Evolutionary conservation across 2,329 filamentous ascomycete genomes (phyloP).

Genomic region (Aspergillus felis): DNA sequence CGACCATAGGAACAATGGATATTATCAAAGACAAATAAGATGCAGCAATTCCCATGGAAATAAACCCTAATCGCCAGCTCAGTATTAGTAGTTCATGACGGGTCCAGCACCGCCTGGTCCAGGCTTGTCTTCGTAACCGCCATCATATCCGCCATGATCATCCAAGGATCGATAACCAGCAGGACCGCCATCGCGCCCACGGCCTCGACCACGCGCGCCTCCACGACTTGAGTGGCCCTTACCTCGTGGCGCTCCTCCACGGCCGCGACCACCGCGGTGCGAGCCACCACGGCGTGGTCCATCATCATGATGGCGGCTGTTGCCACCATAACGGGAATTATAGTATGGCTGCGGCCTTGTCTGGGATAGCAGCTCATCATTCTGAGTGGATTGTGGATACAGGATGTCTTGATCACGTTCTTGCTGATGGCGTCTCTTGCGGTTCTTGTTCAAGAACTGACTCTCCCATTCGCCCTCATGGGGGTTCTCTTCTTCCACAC

Average conservation of each 20-base stretch:
- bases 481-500: slow-evolving; percentile 69
- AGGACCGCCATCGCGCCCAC: slow-evolving; percentile 49
- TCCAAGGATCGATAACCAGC: slow-evolving; percentile 64
- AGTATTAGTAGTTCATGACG: slow-evolving; percentile 38
- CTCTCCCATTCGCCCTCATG: slow-evolving; percentile 62
- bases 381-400: slow-evolving; percentile 22
- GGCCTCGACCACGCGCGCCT: slow-evolving; percentile 43
- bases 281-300: slow-evolving; percentile 36
- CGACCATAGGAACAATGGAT: not conserved
- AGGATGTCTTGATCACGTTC: slow-evolving; percentile 52
- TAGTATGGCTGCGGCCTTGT: slow-evolving; percentile 18
- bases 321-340: slow-evolving; percentile 28
- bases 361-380: slow-evolving; percentile 20
- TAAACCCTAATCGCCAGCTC: not conserved
- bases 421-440: slow-evolving; percentile 57
- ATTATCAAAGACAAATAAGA: not conserved
- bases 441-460: slow-evolving; percentile 56
- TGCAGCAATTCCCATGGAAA: not conserved
- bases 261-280: slow-evolving; percentile 29
- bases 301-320: slow-evolving; percentile 38
- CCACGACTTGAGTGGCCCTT: slow-evolving; percentile 35
- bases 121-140: slow-evolving; percentile 26
- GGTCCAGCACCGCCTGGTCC: slow-evolving; percentile 25
- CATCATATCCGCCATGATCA: slow-evolving; percentile 46
- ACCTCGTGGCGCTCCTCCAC: slow-evolving; percentile 37